Base-by-base conservation (phyloP, 192 early-diverging fungal species). In the Podila horticola region DNA sequence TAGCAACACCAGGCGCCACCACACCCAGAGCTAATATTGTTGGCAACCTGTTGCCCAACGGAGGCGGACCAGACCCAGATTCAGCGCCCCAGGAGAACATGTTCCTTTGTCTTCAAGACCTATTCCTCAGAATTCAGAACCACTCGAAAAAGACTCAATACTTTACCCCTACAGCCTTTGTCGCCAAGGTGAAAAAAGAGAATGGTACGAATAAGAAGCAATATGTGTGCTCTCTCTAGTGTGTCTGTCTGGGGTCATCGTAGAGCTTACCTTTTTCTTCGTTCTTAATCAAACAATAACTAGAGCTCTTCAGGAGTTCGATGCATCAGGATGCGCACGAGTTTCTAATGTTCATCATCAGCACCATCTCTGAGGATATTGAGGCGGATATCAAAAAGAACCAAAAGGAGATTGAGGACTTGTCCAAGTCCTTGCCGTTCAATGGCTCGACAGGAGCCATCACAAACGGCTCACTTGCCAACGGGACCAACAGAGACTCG, bases 261-360 rank as follows among this genome's bases (percentile, higher is more conserved):
- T 36, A 10, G 17, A 7, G 13, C 19, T 49, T 33, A 28, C 69
- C 48, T 58, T 71, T n/a, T 28, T 20, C 22, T 30, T 33, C 33
- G 33, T 72, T 20, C 29, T 19, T 73, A 20, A 48, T 41, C 60
- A 26, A 69, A 65, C 64, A 22, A 62, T 45, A n/a, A 51, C 5
- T 81, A 96, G 97, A 97, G 79, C 79, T 97, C 22, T 99, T 99
- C 74, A 90, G 95, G 58, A 92, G 93, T 71, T 96, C 93, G 30
- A 93, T 92, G 87, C 98, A 99, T 79, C 98, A 99, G 82, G 98
- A 99, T 82, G 97, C 97, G 0, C 98, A 99, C 81, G 98, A 99
- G 84, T 97, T 98, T 75, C 85, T 99, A 41, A 99, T 98, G 87
- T 99, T 93, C 79, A 69, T 96, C 17, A 85, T 99, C 22, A 98